These are phyloP conservation scores for Aspergillus egyptiacus DNA, from an alignment of 495 filamentous ascomycete genomes.

Conservation along the genomic window DNA sequence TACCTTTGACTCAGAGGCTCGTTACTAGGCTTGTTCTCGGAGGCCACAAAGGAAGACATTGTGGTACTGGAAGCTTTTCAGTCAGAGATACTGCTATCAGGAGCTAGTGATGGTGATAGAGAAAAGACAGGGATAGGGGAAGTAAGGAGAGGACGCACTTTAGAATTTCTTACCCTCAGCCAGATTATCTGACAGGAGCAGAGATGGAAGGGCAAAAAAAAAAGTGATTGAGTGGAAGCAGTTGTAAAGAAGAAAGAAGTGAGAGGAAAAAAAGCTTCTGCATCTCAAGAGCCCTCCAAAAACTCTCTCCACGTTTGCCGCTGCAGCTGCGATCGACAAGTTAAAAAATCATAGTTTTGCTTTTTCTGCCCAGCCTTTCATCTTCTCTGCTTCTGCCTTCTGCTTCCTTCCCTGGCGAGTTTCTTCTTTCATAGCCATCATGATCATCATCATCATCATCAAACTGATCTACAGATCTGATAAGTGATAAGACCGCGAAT, in stretches of 20 bases:
- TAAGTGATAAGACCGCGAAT: background rate
- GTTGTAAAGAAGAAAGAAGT: background rate
- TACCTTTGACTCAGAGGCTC: conserved; percentile 4
- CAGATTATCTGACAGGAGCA: background rate
- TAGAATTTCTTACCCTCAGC: background rate
- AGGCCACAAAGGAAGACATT: conserved; percentile 9
- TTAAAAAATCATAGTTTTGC: background rate
- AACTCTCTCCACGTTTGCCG: conserved; percentile 13
- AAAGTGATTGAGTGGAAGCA: no score
- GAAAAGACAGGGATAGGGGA: background rate
- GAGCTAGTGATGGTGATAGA: background rate
- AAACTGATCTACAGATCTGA: conserved; percentile 1
- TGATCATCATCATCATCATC: no score
- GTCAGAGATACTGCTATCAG: background rate
- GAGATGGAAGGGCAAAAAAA: background rate
- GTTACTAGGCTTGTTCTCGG: background rate
- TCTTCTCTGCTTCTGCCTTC: background rate
- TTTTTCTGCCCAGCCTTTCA: conserved; percentile 5
- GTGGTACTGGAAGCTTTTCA: background rate
- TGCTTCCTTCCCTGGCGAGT: background rate
- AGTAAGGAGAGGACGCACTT: background rate
- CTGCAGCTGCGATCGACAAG: conserved; percentile 11
- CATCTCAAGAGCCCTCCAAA: no score
- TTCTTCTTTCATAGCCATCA: background rate
- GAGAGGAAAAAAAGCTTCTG: no score